phyloP scores from a whole-genome alignment of 495 filamentous ascomycete genomes.

The Aspergillus steynii region DNA sequence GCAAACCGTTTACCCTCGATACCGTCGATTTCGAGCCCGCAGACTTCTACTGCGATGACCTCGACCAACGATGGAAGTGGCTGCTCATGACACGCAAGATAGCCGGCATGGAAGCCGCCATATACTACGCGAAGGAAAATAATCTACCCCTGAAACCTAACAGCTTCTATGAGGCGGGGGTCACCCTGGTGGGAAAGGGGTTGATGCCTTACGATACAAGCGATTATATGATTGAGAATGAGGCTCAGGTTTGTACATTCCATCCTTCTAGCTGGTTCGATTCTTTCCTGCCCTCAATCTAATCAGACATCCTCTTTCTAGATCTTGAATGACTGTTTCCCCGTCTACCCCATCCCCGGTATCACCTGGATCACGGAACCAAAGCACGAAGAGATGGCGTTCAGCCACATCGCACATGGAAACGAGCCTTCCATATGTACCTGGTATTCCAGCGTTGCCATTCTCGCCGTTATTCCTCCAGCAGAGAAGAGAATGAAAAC shows the following conservation, averaged over 20 bases:
- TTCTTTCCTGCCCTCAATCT: too few relatives aligned
- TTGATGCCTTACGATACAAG: neutral
- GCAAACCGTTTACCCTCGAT: neutral
- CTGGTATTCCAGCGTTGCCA: slow-evolving; percentile 25
- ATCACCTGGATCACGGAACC: slow-evolving; percentile 23
- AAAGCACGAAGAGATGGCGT: slow-evolving; percentile 22
- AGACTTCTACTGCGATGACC: neutral
- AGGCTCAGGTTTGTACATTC: neutral
- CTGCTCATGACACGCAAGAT: slow-evolving; percentile 15
- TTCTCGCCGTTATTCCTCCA: slow-evolving; percentile 26
- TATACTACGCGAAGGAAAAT: neutral
- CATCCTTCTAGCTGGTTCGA: too few relatives aligned
- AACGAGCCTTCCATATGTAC: slow-evolving; percentile 17
- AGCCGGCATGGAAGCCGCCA: slow-evolving; percentile 5
- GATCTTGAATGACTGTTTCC: slow-evolving; percentile 1
- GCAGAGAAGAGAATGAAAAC: neutral
- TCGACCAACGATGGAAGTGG: slow-evolving; percentile 18
- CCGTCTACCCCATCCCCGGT: slow-evolving; percentile 12
- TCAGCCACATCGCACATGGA: slow-evolving; percentile 23
- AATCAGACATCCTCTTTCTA: too few relatives aligned
- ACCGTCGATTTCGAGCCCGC: neutral
- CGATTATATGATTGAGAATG: neutral
- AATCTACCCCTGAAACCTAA: neutral
- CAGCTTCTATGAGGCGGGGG: neutral
- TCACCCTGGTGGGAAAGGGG: slow-evolving; percentile 4